These are phyloP conservation scores for Camellia japonica DNA, from an alignment of 148 eudicot genomes.

Conservation along the genomic window DNA sequence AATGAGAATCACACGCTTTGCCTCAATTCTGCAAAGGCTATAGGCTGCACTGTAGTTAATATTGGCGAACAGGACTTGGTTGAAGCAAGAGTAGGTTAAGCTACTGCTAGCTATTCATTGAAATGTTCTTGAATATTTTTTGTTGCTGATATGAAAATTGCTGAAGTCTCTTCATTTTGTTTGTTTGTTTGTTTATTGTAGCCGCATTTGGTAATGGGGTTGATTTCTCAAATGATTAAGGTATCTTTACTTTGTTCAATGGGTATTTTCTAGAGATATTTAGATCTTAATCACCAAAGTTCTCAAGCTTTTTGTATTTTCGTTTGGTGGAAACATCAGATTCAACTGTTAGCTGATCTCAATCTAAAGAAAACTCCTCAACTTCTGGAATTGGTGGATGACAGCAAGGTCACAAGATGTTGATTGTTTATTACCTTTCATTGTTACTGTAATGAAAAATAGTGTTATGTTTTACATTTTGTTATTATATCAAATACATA, in stretches of 20 bases:
- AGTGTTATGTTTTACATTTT: background rate
- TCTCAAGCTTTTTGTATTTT: background rate
- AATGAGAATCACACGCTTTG: conserved; percentile 95
- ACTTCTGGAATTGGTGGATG: conserved; percentile 82
- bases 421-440: conserved; percentile 5
- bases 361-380: conserved; percentile 82
- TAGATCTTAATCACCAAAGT: background rate
- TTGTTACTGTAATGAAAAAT: background rate
- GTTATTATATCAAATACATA: background rate
- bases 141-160: background rate
- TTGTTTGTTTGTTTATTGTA: conserved; percentile 41
- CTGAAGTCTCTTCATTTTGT: conserved; percentile 19
- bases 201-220: conserved; percentile 82
- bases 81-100: conserved; percentile 72
- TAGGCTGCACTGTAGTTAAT: conserved; percentile 93
- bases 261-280: background rate
- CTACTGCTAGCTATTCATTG: background rate
- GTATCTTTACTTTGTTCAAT: conserved; percentile 26
- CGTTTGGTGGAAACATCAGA: conserved; percentile 32
- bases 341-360: conserved; percentile 76
- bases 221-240: conserved; percentile 81
- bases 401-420: conserved; percentile 39
- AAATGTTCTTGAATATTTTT: background rate
- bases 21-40: conserved; percentile 94
- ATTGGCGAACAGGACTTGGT: conserved; percentile 84